Base-by-base conservation (phyloP, 2,329 filamentous ascomycete genomes). In the Coleophoma eucalyptorum region DNA sequence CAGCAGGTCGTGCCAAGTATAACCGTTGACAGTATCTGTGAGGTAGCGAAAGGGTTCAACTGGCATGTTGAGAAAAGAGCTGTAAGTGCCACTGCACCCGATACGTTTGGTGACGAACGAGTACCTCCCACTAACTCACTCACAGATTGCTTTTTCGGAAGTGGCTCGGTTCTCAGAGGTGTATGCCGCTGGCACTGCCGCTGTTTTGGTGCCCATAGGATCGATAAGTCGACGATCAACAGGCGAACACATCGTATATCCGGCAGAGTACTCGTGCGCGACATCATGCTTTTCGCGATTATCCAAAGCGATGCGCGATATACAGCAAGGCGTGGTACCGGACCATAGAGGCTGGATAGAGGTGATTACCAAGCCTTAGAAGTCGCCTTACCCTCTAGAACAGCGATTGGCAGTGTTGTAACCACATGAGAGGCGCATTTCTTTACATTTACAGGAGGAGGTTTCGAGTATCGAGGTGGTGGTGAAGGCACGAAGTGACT, bases 131-230 rank as follows among this genome's bases (percentile, higher is more conserved):
- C 42, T 44, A 13, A 44, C 19, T n/a, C 12, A 7, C 13, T 44
- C 42, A 44, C 31, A 44, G 42, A 44, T 44, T 15, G 3, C 42
- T 15, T 44, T 44, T 44, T 26, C 42, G 21, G 42, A 44, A 44
- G 42, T 44, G 20, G 42, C 42, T 31, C 42, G 20, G 20, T 44
- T 44, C 42, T 44, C 64, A 46, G 92, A 96, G 69, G 84, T 97
- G 47, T 84, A 96, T 71, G 92, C 91, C 4, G 90, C 90, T 4
- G 92, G 92, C 2, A 96, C 92, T 0, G 92, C 92, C 0, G 92
- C 91, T 0, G 88, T 89, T 0, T 75, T 97, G 50, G 90, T 96
- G 5, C 91, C 92, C 3, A 92, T 96, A 69, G 86, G 87, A 53
- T 92, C 87, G 59, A 95, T 97, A 68, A 92, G 87, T 3, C 82